Evolutionary conservation across 2,329 filamentous ascomycete genomes (phyloP).

Genomic region (Cryphonectria naterciae): DNA sequence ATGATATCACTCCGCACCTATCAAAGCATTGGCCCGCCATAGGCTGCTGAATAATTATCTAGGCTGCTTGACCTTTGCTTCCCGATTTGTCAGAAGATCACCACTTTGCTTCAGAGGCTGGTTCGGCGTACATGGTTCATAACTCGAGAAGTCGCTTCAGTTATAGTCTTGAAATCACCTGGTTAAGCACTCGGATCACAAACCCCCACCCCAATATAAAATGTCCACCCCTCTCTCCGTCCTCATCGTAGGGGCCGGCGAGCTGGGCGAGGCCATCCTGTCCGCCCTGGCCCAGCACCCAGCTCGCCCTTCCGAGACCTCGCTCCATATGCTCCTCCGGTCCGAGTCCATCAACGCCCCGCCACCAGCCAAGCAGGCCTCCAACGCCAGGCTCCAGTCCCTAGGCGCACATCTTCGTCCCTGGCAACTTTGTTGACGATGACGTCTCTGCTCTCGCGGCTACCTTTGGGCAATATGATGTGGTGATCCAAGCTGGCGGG

Average conservation of each 20-base stretch:
- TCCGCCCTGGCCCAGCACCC: slow-evolving; percentile 53
- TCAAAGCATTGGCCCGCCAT: background rate
- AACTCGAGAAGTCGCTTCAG: background rate
- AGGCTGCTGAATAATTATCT: background rate
- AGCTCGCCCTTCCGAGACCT: slow-evolving; percentile 36
- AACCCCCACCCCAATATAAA: background rate
- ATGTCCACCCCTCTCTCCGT: slow-evolving; percentile 39
- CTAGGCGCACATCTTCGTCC: slow-evolving; percentile 49
- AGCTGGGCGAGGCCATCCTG: slow-evolving; percentile 64
- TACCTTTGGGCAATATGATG: slow-evolving; percentile 52
- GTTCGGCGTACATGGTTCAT: background rate
- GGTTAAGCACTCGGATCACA: too few species aligned
- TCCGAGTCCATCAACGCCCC: slow-evolving; percentile 47
- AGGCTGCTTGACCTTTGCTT: background rate
- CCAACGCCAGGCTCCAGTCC: slow-evolving; percentile 40
- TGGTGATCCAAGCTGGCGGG: slow-evolving; percentile 64
- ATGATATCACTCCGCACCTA: background rate
- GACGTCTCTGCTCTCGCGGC: slow-evolving; percentile 43
- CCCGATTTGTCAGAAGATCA: background rate
- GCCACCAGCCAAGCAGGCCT: slow-evolving; percentile 42
- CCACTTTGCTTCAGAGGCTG: background rate
- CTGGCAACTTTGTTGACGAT: slow-evolving; percentile 48
- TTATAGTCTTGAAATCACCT: background rate
- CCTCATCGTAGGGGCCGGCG: slow-evolving; percentile 69
- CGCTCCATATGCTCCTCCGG: slow-evolving; percentile 60